Conservation (phyloP, 2,329 filamentous ascomycete genomes). For the Microdochium nivale region DNA sequence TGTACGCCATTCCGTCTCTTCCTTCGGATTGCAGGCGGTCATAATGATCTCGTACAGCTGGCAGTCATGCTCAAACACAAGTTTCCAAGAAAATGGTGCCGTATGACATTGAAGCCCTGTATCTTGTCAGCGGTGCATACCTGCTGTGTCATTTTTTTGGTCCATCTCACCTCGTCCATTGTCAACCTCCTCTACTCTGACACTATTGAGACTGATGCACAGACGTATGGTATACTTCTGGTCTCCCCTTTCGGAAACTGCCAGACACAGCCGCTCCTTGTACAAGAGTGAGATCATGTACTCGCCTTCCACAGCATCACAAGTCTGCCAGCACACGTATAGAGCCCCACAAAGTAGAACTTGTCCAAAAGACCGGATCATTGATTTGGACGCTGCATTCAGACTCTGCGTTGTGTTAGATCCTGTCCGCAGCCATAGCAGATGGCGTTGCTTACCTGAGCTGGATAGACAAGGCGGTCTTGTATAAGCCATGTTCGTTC, state of each 20-base stretch:
- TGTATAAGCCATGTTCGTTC: slow-evolving; percentile 81
- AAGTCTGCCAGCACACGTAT: slow-evolving; percentile 73
- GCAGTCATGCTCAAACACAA: slow-evolving; percentile 71
- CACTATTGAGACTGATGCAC: slow-evolving; percentile 58
- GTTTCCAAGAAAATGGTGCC: slow-evolving; percentile 83
- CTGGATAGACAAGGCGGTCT: slow-evolving; percentile 67
- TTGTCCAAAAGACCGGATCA: slow-evolving; percentile 74
- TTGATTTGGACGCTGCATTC: slow-evolving; percentile 45
- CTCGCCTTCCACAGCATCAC: slow-evolving; percentile 58
- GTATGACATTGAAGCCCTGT: slow-evolving; percentile 80
- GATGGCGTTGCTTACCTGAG: slow-evolving; percentile 45
- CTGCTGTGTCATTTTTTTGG: slow-evolving; percentile 7
- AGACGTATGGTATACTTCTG: slow-evolving; percentile 66
- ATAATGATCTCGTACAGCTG: slow-evolving; percentile 78
- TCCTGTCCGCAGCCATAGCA: background rate
- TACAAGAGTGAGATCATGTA: slow-evolving; percentile 88
- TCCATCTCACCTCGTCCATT: slow-evolving; percentile 58
- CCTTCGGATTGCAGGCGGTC: slow-evolving; percentile 73
- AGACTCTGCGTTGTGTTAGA: slow-evolving; percentile 29
- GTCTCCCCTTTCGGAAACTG: slow-evolving; percentile 54
- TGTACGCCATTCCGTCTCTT: slow-evolving; percentile 72
- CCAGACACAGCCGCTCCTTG: slow-evolving; percentile 68
- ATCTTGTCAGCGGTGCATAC: slow-evolving; percentile 8
- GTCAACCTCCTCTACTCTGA: slow-evolving; percentile 62
- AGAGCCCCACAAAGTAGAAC: slow-evolving; percentile 75